These are phyloP conservation scores for Naganishia liquefaciens DNA, from an alignment of 1,284 basidiomycete genomes.

Conservation along the genomic window DNA sequence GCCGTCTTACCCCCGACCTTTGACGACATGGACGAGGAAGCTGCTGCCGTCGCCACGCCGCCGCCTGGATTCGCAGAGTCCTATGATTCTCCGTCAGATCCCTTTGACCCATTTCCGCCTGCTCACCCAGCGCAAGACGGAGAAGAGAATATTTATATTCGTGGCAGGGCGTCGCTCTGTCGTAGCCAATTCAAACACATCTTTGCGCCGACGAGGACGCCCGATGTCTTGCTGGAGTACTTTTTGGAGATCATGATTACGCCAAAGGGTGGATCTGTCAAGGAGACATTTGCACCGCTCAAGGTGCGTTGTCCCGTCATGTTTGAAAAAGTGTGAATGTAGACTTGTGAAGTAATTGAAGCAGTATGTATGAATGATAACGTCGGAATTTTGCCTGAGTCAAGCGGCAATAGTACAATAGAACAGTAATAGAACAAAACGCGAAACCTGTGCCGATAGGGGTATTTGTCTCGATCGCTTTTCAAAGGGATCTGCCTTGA, in stretches of 20 bases:
- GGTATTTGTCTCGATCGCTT: constrained; percentile 8
- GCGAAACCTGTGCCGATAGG: constrained; percentile 3
- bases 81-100: constrained; percentile 2
- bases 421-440: background rate
- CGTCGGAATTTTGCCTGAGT: background rate
- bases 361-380: background rate
- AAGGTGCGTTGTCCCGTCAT: constrained; percentile 21
- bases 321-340: constrained; percentile 15
- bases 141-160: constrained; percentile 22
- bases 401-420: background rate
- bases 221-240: constrained; percentile 21
- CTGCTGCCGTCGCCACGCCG: constrained; percentile 7
- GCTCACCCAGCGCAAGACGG: background rate
- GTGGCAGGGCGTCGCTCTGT: constrained; percentile 11
- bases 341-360: background rate
- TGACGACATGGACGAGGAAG: background rate
- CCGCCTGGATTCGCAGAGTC: constrained; percentile 26
- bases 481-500: background rate
- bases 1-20: background rate
- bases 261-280: constrained; percentile 28
- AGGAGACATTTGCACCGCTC: constrained; percentile 22
- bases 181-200: constrained; percentile 17
- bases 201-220: constrained; percentile 13
- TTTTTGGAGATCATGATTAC: constrained; percentile 21
- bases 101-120: constrained; percentile 2